phyloP scores from a whole-genome alignment of 306 rosid species.

The Parietaria judaica region DNA sequence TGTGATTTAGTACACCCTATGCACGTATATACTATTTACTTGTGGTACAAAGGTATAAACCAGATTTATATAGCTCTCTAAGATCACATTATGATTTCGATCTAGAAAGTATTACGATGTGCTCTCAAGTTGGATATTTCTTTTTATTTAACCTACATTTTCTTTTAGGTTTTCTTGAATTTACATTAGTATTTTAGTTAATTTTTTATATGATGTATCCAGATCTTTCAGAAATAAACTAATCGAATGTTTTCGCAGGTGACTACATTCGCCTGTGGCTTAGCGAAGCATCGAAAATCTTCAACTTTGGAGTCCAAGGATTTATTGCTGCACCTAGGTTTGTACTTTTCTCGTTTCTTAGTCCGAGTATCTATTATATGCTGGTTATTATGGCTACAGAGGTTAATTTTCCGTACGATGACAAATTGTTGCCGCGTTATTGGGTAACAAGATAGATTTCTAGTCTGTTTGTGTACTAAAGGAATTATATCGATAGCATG shows the following conservation, averaged over 20 bases:
- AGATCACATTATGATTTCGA: not conserved
- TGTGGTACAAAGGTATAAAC: not conserved
- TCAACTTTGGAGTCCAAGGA: slow-evolving; percentile 90
- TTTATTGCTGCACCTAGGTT: slow-evolving; percentile 86
- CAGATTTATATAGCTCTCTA: not conserved
- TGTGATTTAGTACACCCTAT: not conserved
- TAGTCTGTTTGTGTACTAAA: too few species aligned
- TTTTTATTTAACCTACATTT: not conserved
- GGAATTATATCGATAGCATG: too few species aligned
- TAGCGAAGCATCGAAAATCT: slow-evolving; percentile 97
- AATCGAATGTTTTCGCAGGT: slow-evolving; percentile 36
- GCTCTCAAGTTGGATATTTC: not conserved
- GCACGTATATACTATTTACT: not conserved
- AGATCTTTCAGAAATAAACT: slow-evolving; percentile 13
- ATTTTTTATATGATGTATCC: slow-evolving; percentile 1
- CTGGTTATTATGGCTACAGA: not conserved
- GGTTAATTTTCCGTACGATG: not conserved
- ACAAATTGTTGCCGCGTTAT: too few species aligned
- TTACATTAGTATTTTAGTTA: not conserved
- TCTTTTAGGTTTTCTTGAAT: not conserved
- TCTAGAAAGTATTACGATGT: not conserved
- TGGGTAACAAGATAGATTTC: not conserved
- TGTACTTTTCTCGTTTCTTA: slow-evolving; percentile 15
- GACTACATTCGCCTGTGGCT: slow-evolving; percentile 73
- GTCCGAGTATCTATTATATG: not conserved